Evolutionary conservation across 2,329 filamentous ascomycete genomes (phyloP), one percentile per base, ranked within the genome.

Genomic region (Diatrype stigma): DNA sequence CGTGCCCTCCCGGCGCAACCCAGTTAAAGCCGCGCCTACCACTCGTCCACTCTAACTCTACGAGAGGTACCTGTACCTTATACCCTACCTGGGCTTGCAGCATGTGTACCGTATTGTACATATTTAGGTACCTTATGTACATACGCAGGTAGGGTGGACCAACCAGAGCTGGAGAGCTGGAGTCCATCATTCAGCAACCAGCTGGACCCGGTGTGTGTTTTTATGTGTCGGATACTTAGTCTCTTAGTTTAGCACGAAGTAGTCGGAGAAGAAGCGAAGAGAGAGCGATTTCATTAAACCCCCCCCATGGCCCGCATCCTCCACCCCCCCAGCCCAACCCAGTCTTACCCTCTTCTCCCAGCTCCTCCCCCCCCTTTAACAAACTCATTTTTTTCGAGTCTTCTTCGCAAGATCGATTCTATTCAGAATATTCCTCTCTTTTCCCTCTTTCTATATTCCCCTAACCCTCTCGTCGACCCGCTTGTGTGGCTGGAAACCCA

Each of bases 361-460:
- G 16, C 3, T 28, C 40, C 26, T 22, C 19, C 38, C 22, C 8
- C 22, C 40, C 40, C 40, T 23, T 23, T 56, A 55, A 59, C 60
- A 62, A 58, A 62, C 60, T 64, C 63, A 68, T 59, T 54, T 65
- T 54, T 65, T 67, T 23, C 40, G 67, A 67, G 66, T 68, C 66
- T 61, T 61, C 61, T 65, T 61, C 58, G 59, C 48, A 59, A 64
- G 59, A 65, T 64, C 60, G 67, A 61, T 67, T 66, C 61, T 67
- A 59, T 67, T 67, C 68, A 71, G 67, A 72, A 66, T 60, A 60
- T 60, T 60, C 56, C 64, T 61, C 68, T 64, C 68, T 69, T 63
- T 70, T 67, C 67, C 64, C 60, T 58, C 63, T 64, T 67, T 62
- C 66, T 53, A 63, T 64, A 65, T 63, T 59, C 59, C 57, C 57